A percentile compares a stretch with the other conserved stretches of the same genome.
These are phyloP conservation scores for Ogataea nakhonphanomensis DNA, from an alignment of 805 yeast genomes.

Conservation along the genomic window DNA sequence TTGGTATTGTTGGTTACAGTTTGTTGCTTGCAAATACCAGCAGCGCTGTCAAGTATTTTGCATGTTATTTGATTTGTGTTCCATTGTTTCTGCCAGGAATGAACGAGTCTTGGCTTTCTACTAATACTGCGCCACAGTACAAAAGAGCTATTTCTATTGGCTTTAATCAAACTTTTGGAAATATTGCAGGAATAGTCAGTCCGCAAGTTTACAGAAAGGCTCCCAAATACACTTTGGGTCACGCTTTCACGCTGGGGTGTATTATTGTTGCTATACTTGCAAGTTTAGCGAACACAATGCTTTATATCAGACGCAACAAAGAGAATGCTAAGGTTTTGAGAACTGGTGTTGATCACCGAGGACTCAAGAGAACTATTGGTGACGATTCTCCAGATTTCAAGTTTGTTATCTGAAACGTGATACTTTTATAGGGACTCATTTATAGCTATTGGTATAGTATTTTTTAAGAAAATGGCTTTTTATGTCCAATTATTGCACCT, in stretches of 20 bases:
- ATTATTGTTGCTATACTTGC: constrained; percentile 15
- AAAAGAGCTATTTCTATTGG: constrained; percentile 43
- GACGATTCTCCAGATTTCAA: constrained; percentile 13
- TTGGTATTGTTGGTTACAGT: constrained; percentile 31
- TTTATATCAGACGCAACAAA: constrained; percentile 7
- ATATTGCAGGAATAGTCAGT: constrained; percentile 43
- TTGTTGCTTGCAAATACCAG: constrained; percentile 30
- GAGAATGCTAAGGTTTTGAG: constrained; percentile 5
- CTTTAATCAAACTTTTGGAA: constrained; percentile 42
- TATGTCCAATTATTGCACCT: too few relatives aligned
- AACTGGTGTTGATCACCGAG: constrained; percentile 11
- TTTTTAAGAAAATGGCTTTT: too few relatives aligned
- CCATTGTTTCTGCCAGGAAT: constrained; percentile 36
- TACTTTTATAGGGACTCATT: too few relatives aligned
- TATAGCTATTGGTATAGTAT: too few relatives aligned
- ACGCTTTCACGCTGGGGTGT: constrained; percentile 38
- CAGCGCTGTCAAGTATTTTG: constrained; percentile 20
- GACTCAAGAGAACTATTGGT: constrained; percentile 7
- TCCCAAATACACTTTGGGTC: constrained; percentile 37
- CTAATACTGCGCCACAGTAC: constrained; percentile 40
- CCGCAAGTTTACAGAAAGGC: constrained; percentile 41
- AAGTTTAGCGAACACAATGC: constrained; percentile 1
- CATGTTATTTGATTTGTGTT: constrained; percentile 35
- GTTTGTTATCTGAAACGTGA: constrained; percentile 1
- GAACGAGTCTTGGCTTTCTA: constrained; percentile 42